phyloP scores from a whole-genome alignment of 768 basidiomycete genomes.

The Suillus weaverae region DNA sequence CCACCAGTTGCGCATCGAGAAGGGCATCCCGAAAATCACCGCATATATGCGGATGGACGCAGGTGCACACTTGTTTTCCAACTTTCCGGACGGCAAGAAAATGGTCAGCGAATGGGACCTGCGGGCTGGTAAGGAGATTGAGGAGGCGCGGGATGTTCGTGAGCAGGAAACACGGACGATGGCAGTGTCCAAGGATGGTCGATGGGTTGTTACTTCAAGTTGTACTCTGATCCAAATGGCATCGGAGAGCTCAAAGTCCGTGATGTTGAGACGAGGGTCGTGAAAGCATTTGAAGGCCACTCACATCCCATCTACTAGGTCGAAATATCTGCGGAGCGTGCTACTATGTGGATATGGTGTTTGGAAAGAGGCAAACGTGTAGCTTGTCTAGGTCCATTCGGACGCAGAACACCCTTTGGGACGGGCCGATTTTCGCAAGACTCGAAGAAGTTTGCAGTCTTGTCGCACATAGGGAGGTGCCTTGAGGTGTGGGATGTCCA shows the following conservation, averaged over 20 bases:
- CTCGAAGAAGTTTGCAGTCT: neutral
- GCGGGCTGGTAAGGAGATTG: neutral
- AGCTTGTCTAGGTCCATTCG: neutral
- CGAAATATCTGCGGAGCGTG: slow-evolving; percentile 8
- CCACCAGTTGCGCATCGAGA: no score
- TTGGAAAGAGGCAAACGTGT: neutral
- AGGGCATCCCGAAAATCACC: no score
- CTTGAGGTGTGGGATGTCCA: slow-evolving; percentile 1
- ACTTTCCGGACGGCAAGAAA: slow-evolving; percentile 11
- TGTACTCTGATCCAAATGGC: neutral
- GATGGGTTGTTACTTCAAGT: neutral
- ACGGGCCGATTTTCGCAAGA: neutral
- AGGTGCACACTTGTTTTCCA: no score
- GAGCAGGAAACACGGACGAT: neutral
- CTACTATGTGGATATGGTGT: slow-evolving; percentile 1
- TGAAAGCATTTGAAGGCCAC: neutral
- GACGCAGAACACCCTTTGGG: no score
- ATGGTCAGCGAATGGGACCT: slow-evolving; percentile 3
- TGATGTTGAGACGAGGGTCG: neutral
- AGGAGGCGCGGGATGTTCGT: neutral
- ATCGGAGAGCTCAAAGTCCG: neutral
- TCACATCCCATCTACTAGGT: fast-evolving
- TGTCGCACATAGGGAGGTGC: neutral
- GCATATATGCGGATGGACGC: no score
- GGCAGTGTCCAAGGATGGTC: neutral